Evolutionary conservation across 495 filamentous ascomycete genomes (phyloP), one percentile per base, ranked within the genome.

Genomic region (Trichoderma asperelloides): DNA sequence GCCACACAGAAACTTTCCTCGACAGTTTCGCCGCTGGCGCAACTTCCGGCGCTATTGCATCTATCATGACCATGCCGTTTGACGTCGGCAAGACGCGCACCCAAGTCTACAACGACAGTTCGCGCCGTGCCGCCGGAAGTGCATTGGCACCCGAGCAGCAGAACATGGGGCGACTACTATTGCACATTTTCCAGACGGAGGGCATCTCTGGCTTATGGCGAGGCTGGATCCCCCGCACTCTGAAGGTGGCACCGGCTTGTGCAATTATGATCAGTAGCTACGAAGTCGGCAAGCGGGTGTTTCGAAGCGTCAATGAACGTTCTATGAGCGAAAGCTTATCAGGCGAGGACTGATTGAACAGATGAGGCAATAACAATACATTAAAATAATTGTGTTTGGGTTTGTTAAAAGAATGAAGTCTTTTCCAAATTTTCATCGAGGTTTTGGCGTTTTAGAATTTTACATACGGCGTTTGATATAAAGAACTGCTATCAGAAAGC

Each of bases 251-350:
- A 13, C 95, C 95, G 1, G 92, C 93, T 16, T 98, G 95, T 77
- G 95, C 96, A n/a, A 97, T 98, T 72, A 98, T 98, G 95, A 98
- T 98, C 69, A 96, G 91, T 67, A 96, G 87, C 66, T 98, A 98
- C 71, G 95, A 98, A 77, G 83, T 98, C 27, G 93, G 96, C 13
- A 98, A 98, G 84, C 89, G 88, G 74, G 89, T 89, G 76, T 94
- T 95, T 8, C 79, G 85, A 67, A 84, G 85, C 25, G 87, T 91
- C 66, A 97, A 98, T 71, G 89, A 94, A 73, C 80, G 85, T 60
- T 75, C 79, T 23, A 63, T 70, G 64, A 30, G 51, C 7, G 25
- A 33, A 28, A 12, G 62, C 62, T 41, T 23, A 8, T 2, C n/a
- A 2, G 23, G 62, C 8, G 6, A 51, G 47, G n/a, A 51, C n/a